phyloP scores from a whole-genome alignment of 768 basidiomycete genomes.

The Butyriboletus loyo region DNA sequence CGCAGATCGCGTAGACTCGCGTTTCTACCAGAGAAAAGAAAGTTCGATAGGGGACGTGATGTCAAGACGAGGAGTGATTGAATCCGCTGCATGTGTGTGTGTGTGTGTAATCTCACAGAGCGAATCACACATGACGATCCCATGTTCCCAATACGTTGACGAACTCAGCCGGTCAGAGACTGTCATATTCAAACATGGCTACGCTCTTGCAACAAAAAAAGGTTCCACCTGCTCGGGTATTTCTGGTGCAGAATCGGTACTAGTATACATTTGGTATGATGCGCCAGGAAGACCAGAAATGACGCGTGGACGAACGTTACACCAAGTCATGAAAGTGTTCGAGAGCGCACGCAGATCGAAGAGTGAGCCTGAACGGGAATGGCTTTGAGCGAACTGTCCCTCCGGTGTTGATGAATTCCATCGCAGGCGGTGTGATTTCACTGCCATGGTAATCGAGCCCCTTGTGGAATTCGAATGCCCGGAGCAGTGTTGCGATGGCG shows the following conservation, averaged over 20 bases:
- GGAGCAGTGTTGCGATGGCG: slow-evolving; percentile 5
- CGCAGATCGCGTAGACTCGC: slow-evolving; percentile 23
- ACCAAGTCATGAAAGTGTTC: background rate
- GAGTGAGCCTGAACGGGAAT: slow-evolving; percentile 2
- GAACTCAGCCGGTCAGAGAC: no score
- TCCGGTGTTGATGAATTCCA: slow-evolving; percentile 5
- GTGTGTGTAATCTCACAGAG: background rate
- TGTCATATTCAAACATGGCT: background rate
- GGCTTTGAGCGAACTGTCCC: slow-evolving; percentile 4
- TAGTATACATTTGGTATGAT: background rate
- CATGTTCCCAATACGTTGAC: background rate
- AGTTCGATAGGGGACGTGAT: background rate
- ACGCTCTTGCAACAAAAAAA: background rate
- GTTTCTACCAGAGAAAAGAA: background rate
- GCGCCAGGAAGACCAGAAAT: no score
- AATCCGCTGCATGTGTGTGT: background rate
- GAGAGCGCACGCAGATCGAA: background rate
- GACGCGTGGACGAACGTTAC: background rate
- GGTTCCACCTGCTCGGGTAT: background rate
- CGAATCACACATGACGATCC: background rate
- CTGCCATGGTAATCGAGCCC: background rate
- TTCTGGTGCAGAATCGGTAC: background rate
- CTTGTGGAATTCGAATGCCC: slow-evolving; percentile 10
- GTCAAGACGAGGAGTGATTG: background rate
- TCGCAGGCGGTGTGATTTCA: slow-evolving; percentile 7